Evolutionary conservation across 495 filamentous ascomycete genomes (phyloP), one percentile per base, ranked within the genome.

Genomic region (Glarea lozoyensis): DNA sequence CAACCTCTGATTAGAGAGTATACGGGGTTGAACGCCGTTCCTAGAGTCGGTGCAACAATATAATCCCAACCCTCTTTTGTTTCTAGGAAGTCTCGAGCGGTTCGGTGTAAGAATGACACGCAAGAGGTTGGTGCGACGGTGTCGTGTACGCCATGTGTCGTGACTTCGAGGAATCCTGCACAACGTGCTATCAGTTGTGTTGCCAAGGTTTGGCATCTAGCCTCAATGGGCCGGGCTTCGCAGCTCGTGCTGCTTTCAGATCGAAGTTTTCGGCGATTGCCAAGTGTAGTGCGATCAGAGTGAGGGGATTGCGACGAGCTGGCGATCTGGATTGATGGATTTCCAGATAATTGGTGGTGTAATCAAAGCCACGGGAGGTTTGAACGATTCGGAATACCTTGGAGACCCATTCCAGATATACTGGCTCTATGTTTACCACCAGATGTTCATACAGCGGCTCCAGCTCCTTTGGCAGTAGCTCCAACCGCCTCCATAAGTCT

Each of bases 81-180:
- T n/a, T 40, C 36, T 13, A 47, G 21, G 24, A 36, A 47, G 21
- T 41, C 45, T 24, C 16, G 23, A 21, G 22, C 45, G 2, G 45
- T 47, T 29, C 29, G 30, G 22, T 47, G 45, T 10, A 47, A 30
- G 20, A 41, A 47, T 21, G 35, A 6, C 13, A 47, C 45, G 11
- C 13, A 23, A 21, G 9, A 25, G 10, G 13, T 31, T 7, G 35
- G 20, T 31, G 25, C n/a, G n/a, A 29, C 25, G 7, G 7, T n/a
- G 25, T n/a, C n/a, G 7, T 27, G 31, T 13, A 11, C 20, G 0
- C 18, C 6, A 11, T 12, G 21, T 3, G 25, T 27, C 15, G 13
- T n/a, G 20, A 45, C 34, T 45, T 39, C 43, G 3, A 45, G 15
- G 24, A 45, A 30, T 17, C 43, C 18, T 13, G 33, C 43, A 32